These are phyloP conservation scores for Aureobasidium sp. DNA, from an alignment of 2,329 filamentous ascomycete genomes.

Conservation along the genomic window DNA sequence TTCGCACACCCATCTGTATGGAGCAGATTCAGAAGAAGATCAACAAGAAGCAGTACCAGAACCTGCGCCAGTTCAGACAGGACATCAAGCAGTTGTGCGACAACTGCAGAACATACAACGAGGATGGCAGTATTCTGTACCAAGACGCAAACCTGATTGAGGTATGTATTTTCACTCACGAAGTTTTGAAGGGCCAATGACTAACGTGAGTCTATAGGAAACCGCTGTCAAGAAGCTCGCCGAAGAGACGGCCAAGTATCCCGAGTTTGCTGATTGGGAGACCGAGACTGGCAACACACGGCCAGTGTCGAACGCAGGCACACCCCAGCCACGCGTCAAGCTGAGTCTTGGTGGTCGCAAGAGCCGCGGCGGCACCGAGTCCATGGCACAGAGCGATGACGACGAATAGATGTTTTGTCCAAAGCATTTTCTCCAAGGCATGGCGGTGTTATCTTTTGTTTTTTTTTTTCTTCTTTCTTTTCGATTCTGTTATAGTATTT, in stretches of 20 bases:
- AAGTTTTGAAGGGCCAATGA: background rate
- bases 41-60: constrained; percentile 89
- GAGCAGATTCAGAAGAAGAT: constrained; percentile 91
- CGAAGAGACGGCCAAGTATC: constrained; percentile 48
- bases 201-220: constrained; percentile 30
- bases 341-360: constrained; percentile 60
- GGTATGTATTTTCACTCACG: constrained; percentile 49
- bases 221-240: constrained; percentile 47
- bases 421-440: background rate
- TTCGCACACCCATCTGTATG: constrained; percentile 89
- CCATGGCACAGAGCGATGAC: constrained; percentile 14
- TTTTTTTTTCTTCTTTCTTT: background rate
- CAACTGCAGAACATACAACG: constrained; percentile 94
- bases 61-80: constrained; percentile 68
- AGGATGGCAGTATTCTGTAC: constrained; percentile 87
- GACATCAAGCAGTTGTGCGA: constrained; percentile 80
- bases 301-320: constrained; percentile 51
- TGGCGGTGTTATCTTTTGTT: background rate
- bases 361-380: constrained; percentile 16
- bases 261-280: constrained; percentile 53
- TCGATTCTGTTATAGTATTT: background rate
- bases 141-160: constrained; percentile 89
- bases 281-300: constrained; percentile 38
- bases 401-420: constrained; percentile 1
- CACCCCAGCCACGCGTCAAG: constrained; percentile 58